phyloP scores from a whole-genome alignment of 768 basidiomycete species.

The Omphalotus guepiniiformis region DNA sequence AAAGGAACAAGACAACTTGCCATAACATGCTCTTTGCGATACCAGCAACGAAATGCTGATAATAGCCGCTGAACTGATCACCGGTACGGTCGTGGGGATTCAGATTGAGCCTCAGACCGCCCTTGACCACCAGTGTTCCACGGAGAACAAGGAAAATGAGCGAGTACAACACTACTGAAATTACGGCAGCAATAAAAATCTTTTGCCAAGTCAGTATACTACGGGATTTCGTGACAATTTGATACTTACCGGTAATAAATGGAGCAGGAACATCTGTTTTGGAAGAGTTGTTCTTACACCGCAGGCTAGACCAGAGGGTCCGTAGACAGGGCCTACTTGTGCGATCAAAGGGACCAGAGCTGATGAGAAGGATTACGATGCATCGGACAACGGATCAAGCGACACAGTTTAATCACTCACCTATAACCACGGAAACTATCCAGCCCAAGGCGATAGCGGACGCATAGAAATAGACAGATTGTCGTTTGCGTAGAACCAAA shows the following conservation, averaged over 20 bases:
- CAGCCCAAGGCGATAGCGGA: slow-evolving; percentile 49
- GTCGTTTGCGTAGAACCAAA: slow-evolving; percentile 52
- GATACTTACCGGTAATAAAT: slow-evolving; percentile 55
- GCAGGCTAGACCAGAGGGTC: slow-evolving; percentile 48
- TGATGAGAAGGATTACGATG: slow-evolving; percentile 13
- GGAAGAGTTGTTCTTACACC: slow-evolving; percentile 41
- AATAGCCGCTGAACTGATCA: slow-evolving; percentile 37
- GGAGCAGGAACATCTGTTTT: slow-evolving; percentile 44
- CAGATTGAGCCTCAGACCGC: slow-evolving; percentile 47
- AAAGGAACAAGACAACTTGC: no score
- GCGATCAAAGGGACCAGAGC: slow-evolving; percentile 35
- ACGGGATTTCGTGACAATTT: background rate
- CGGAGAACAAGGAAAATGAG: slow-evolving; percentile 59
- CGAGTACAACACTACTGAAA: slow-evolving; percentile 55
- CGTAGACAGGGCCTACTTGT: slow-evolving; percentile 41
- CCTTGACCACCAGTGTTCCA: slow-evolving; percentile 48
- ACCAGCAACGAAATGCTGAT: slow-evolving; percentile 56
- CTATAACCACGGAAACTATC: slow-evolving; percentile 41
- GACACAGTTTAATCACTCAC: slow-evolving; percentile 33
- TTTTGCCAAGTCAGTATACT: slow-evolving; percentile 16
- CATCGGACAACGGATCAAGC: background rate
- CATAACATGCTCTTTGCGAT: slow-evolving; percentile 69
- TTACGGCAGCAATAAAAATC: slow-evolving; percentile 56
- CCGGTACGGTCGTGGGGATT: slow-evolving; percentile 44
- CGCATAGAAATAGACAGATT: slow-evolving; percentile 44